phyloP scores from a whole-genome alignment of 2,329 filamentous ascomycete species.

The Venturiaceae sp. region DNA sequence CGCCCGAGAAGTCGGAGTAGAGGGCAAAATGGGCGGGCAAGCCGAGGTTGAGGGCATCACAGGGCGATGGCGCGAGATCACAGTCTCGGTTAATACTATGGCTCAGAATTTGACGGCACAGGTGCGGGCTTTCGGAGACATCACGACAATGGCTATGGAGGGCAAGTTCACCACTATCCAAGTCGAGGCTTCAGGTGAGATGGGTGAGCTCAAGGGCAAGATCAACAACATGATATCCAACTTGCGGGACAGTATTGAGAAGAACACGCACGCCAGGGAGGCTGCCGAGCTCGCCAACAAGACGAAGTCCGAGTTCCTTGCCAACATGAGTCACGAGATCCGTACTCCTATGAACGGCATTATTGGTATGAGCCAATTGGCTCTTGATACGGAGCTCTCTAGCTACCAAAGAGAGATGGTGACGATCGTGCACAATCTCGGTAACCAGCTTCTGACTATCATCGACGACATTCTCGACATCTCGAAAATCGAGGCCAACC shows the following conservation, averaged over 20 bases:
- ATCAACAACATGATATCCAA: constrained; percentile 99
- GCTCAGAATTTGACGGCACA: constrained; percentile 76
- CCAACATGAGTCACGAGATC: constrained; percentile 99
- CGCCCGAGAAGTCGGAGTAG: constrained; percentile 91
- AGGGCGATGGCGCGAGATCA: constrained; percentile 97
- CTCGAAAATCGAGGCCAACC: constrained; percentile 78
- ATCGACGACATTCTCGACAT: constrained; percentile 74
- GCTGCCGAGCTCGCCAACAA: constrained; percentile 94
- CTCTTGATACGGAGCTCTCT: constrained; percentile 85
- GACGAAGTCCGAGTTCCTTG: constrained; percentile 96
- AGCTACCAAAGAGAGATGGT: constrained; percentile 97
- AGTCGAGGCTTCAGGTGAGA: constrained; percentile 93
- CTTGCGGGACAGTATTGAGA: constrained; percentile 87
- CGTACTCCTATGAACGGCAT: constrained; percentile 97
- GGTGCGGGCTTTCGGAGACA: constrained; percentile 95
- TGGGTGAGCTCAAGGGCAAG: constrained; percentile 98
- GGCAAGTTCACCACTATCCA: constrained; percentile 97
- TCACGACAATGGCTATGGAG: constrained; percentile 94
- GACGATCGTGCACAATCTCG: constrained; percentile 94
- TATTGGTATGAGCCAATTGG: constrained; percentile 95
- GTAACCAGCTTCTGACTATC: constrained; percentile 91
- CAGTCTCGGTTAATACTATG: constrained; percentile 94
- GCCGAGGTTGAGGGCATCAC: constrained; percentile 89
- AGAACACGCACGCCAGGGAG: constrained; percentile 91
- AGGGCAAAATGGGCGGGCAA: constrained; percentile 97